These are phyloP conservation scores for Yamadazyma taylorii DNA, from an alignment of 1,139 yeast species.

Conservation along the genomic window DNA sequence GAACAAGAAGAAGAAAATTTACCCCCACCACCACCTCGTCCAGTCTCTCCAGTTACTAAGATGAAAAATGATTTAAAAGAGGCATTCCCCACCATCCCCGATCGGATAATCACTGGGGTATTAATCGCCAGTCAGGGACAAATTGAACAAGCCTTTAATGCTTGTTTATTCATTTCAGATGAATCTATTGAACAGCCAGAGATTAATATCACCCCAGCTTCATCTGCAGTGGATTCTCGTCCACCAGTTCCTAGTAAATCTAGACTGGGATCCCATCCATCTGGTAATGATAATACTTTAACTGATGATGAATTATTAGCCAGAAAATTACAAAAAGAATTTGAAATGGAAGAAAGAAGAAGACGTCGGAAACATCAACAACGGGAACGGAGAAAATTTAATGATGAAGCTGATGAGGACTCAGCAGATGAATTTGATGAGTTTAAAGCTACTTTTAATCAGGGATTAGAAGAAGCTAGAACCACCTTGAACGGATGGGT, in stretches of 20 bases:
- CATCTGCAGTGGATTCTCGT: too few species aligned
- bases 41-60: conserved; percentile 55
- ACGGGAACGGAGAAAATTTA: conserved; percentile 18
- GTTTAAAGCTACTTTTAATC: conserved; percentile 66
- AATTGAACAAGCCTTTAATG: conserved; percentile 85
- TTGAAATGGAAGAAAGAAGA: conserved; percentile 47
- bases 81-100: conserved; percentile 80
- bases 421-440: conserved; percentile 68
- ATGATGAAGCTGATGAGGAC: conserved; percentile 49
- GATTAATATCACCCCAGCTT: conserved; percentile 26
- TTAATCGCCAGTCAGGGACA: conserved; percentile 83
- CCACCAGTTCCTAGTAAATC: conserved; percentile 12
- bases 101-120: conserved; percentile 69
- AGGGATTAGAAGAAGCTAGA: conserved; percentile 84
- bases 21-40: conserved; percentile 77
- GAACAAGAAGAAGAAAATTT: conserved; percentile 28
- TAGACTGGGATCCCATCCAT: conserved; percentile 18
- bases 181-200: conserved; percentile 64
- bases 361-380: conserved; percentile 24
- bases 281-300: conserved; percentile 17
- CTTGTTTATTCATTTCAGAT: conserved; percentile 77
- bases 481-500: conserved; percentile 82
- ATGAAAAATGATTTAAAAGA: conserved; percentile 61
- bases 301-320: conserved; percentile 82
- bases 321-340: conserved; percentile 73